Percentiles rank a stretch among this genome's conserved stretches.
These are phyloP conservation scores for Cubamyces sp. DNA, from an alignment of 768 basidiomycete genomes.

Conservation along the genomic window DNA sequence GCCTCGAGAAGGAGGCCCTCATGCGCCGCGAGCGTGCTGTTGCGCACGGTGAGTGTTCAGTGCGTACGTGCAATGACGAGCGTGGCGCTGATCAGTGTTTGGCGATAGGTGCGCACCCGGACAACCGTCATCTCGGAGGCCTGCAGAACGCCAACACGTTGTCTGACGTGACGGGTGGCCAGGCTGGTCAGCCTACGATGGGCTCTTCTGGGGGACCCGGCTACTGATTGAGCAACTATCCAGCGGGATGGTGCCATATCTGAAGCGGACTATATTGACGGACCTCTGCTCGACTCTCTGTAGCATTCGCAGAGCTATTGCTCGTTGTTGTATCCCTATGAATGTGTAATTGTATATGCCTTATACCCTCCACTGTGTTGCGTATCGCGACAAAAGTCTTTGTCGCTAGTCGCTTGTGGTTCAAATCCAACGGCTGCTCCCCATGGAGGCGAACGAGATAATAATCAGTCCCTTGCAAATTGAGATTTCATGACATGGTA, in stretches of 20 bases:
- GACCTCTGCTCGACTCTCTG: too few relatives aligned
- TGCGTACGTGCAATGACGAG: not conserved
- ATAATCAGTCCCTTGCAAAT: not conserved
- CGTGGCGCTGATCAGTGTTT: not conserved
- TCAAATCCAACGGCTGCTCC: too few relatives aligned
- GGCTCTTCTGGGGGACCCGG: slow-evolving; percentile 5
- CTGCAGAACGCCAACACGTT: slow-evolving; percentile 22
- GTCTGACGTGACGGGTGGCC: slow-evolving; percentile 16
- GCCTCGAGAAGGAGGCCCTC: slow-evolving; percentile 53
- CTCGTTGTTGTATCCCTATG: not conserved
- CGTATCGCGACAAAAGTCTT: too few relatives aligned
- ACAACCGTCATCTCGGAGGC: slow-evolving; percentile 37
- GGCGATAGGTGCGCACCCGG: slow-evolving; percentile 38
- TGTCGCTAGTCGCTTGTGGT: too few relatives aligned
- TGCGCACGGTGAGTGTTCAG: slow-evolving; percentile 44
- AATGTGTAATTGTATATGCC: too few relatives aligned
- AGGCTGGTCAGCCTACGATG: slow-evolving; percentile 13
- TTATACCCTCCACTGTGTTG: too few relatives aligned
- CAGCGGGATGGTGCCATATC: not conserved
- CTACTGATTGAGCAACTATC: slow-evolving; percentile 8
- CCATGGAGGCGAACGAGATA: not conserved
- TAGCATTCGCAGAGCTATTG: too few relatives aligned
- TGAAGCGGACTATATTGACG: not conserved
- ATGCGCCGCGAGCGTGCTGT: slow-evolving; percentile 56
- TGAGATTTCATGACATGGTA: slow-evolving; percentile 1